phyloP scores from a whole-genome alignment of 176 grass and related monocot species.

The Miscanthus lutarioriparius region DNA sequence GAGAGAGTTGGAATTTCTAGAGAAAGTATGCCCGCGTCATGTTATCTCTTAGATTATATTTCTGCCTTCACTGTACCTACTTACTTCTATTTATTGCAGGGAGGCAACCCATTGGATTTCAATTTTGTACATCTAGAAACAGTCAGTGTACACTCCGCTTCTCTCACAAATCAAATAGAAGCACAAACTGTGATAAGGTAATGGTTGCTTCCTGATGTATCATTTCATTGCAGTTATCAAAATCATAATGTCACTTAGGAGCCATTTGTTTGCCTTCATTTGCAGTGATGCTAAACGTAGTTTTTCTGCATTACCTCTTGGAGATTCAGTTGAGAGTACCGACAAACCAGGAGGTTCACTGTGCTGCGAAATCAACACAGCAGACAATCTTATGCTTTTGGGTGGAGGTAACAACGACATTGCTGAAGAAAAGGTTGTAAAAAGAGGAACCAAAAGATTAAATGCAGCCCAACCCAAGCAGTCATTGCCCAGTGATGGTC shows the following conservation, averaged over 20 bases:
- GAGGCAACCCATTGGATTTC: constrained; percentile 96
- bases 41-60: constrained; percentile 19
- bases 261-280: constrained; percentile 20
- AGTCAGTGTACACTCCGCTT: constrained; percentile 80
- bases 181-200: constrained; percentile 68
- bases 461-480: constrained; percentile 51
- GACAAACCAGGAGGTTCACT: constrained; percentile 65
- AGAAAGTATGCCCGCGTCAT: constrained; percentile 54
- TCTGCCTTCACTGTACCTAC: constrained; percentile 21
- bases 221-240: constrained; percentile 19
- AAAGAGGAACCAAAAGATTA: constrained; percentile 65
- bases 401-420: constrained; percentile 57
- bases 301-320: constrained; percentile 69
- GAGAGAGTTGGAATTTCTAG: constrained; percentile 90
- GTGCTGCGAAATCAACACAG: constrained; percentile 61
- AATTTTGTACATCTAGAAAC: constrained; percentile 69
- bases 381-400: constrained; percentile 84
- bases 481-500: constrained; percentile 43
- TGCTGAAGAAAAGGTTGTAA: constrained; percentile 54
- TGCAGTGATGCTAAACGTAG: constrained; percentile 86
- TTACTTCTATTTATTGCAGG: constrained; percentile 54
- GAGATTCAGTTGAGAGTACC: constrained; percentile 82
- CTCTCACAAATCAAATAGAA: constrained; percentile 69
- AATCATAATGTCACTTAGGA: constrained; percentile 26
- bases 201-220: constrained; percentile 15